A percentile compares a stretch with the other conserved stretches of the same genome.
Conservation (phyloP, 1,284 basidiomycete species). For the Schizopora paradoxa region DNA sequence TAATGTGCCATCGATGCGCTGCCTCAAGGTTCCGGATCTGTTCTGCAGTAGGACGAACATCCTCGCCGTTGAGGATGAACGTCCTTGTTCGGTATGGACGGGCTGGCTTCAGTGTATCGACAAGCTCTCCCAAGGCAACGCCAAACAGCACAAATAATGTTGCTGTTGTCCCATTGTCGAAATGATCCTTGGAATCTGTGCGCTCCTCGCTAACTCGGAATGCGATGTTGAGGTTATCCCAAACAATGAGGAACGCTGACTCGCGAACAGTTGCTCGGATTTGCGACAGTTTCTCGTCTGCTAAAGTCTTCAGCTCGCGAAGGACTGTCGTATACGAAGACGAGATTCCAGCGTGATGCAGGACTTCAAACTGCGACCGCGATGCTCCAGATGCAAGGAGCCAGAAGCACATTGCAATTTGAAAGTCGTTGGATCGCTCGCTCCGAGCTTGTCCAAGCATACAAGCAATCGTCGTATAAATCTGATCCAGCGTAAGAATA, state of each 20-base stretch:
- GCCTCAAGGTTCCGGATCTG: neutral
- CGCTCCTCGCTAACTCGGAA: conserved; percentile 23
- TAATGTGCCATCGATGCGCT: conserved; percentile 3
- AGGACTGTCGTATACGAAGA: conserved; percentile 24
- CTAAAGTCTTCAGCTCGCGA: conserved; percentile 23
- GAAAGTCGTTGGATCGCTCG: conserved; percentile 4
- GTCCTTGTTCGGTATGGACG: conserved; percentile 16
- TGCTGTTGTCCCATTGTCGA: conserved; percentile 28
- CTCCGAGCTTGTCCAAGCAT: conserved; percentile 3
- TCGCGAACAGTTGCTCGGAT: conserved; percentile 16
- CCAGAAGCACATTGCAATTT: conserved; percentile 1
- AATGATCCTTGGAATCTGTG: conserved; percentile 24
- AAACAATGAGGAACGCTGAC: conserved; percentile 23
- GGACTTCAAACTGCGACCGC: conserved; percentile 1
- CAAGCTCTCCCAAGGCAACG: too few relatives aligned
- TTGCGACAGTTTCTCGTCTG: conserved; percentile 16
- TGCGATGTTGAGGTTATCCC: conserved; percentile 31
- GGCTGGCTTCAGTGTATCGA: conserved; percentile 18
- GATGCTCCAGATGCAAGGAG: conserved; percentile 4
- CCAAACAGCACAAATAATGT: conserved; percentile 23
- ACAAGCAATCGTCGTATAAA: conserved; percentile 2
- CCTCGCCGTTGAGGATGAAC: too few relatives aligned
- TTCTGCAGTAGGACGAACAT: neutral
- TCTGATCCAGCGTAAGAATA: neutral
- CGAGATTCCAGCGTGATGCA: conserved; percentile 25